Conservation (phyloP, 345 rosid species). For the Arabis hirsuta region DNA sequence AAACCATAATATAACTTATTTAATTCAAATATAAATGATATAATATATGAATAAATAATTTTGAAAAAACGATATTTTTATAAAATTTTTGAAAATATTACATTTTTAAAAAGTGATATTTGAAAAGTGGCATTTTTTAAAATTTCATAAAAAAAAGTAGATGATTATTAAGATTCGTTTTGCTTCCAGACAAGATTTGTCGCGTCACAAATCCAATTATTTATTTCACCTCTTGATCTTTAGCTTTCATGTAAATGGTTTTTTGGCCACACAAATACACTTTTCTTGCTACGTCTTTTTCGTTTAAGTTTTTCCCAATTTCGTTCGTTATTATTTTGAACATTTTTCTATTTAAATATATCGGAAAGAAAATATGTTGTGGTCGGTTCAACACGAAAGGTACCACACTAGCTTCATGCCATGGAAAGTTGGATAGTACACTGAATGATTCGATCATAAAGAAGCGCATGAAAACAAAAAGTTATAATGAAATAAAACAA, state of each 20-base stretch:
- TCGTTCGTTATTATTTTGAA: neutral
- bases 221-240: slow-evolving; percentile 18
- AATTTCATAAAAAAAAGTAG: too few species aligned
- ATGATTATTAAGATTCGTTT: neutral
- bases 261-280: slow-evolving; percentile 27
- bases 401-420: slow-evolving; percentile 13
- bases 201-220: slow-evolving; percentile 12
- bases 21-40: too few species aligned
- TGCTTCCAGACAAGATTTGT: slow-evolving; percentile 7
- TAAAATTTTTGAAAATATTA: too few species aligned
- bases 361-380: slow-evolving; percentile 5
- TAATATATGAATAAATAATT: too few species aligned
- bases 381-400: slow-evolving; percentile 37
- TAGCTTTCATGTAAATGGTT: slow-evolving; percentile 1
- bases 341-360: neutral
- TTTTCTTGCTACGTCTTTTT: slow-evolving; percentile 23
- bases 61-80: too few species aligned
- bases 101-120: too few species aligned
- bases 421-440: neutral
- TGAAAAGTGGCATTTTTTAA: too few species aligned
- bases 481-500: slow-evolving; percentile 8
- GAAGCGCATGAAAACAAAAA: slow-evolving; percentile 25
- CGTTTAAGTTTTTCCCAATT: neutral
- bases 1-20: too few species aligned
- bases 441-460: slow-evolving; percentile 6